These are phyloP conservation scores for Stentor roeselii DNA, from an alignment of 73 alveolate genomes.

Conservation along the genomic window DNA sequence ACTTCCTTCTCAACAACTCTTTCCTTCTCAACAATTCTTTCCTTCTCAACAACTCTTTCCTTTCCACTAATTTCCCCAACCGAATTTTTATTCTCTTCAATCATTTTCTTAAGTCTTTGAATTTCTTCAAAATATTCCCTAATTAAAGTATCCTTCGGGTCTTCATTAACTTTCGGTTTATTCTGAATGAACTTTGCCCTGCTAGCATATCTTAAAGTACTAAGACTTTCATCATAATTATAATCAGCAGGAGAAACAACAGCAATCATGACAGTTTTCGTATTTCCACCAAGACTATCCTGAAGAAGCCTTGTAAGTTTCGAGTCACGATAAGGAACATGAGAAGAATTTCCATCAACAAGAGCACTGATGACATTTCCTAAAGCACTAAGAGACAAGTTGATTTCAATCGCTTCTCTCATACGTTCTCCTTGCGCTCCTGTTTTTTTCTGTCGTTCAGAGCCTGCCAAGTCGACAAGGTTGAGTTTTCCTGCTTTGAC, in stretches of 20 bases:
- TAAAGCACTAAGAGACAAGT: constrained; percentile 80
- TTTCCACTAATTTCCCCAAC: constrained; percentile 54
- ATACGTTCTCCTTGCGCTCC: constrained; percentile 87
- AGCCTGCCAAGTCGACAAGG: constrained; percentile 92
- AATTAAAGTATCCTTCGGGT: constrained; percentile 83
- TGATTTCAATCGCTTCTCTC: constrained; percentile 87
- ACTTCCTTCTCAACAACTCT: too few relatives aligned
- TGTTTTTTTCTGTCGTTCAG: constrained; percentile 91
- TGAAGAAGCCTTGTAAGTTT: constrained; percentile 76
- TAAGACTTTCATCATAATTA: constrained; percentile 85
- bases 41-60: constrained; percentile 39
- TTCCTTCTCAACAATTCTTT: too few relatives aligned
- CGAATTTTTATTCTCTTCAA: constrained; percentile 53
- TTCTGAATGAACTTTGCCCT: constrained; percentile 80
- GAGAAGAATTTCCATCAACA: constrained; percentile 69
- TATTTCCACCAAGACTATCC: constrained; percentile 86
- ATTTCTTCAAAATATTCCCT: constrained; percentile 81
- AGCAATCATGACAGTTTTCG: constrained; percentile 88
- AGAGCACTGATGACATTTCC: constrained; percentile 88
- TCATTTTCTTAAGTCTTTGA: constrained; percentile 63
- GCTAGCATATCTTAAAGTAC: constrained; percentile 82
- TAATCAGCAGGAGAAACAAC: constrained; percentile 86
- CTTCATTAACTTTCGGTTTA: constrained; percentile 88
- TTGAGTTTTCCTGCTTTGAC: constrained; percentile 89
- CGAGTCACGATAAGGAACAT: constrained; percentile 84